phyloP scores from a whole-genome alignment of 352 stramenopile species.

The Globisporangium spinosum region DNA sequence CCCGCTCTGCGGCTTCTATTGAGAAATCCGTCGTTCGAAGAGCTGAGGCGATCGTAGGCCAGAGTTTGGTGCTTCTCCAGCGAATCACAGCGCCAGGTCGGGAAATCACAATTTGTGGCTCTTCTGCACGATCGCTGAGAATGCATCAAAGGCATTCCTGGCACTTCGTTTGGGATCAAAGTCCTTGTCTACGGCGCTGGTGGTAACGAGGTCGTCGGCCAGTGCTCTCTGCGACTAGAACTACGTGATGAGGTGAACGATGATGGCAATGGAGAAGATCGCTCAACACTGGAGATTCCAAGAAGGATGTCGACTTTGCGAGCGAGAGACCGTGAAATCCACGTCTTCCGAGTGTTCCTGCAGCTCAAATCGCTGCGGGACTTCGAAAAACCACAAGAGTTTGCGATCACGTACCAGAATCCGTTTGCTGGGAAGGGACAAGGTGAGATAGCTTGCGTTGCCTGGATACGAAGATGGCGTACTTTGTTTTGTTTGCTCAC shows the following conservation, averaged over 20 bases:
- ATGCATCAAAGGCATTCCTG: not conserved
- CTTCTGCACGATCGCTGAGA: not conserved
- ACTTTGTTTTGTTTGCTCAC: not conserved
- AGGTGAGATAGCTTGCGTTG: constrained; percentile 20
- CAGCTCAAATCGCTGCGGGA: constrained; percentile 37
- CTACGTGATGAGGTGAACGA: not conserved
- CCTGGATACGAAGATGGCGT: not conserved
- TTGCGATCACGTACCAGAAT: constrained; percentile 32
- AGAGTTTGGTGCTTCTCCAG: constrained; percentile 26
- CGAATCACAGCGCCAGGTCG: constrained; percentile 4
- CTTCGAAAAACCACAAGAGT: constrained; percentile 21
- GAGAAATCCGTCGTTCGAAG: not conserved
- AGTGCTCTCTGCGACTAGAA: constrained; percentile 7
- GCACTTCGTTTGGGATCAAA: not conserved
- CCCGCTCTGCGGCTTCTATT: constrained; percentile 16
- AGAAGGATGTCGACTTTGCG: not conserved
- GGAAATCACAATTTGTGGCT: not conserved
- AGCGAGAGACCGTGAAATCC: constrained; percentile 1
- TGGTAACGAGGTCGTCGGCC: constrained; percentile 3
- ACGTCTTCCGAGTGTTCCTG: constrained; percentile 34
- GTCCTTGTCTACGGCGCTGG: not conserved
- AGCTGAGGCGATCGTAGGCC: constrained; percentile 10
- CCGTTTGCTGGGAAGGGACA: constrained; percentile 34
- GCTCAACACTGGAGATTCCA: not conserved
- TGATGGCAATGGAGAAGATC: not conserved